Base-by-base conservation (phyloP, 371 early-diverging fungal species). In the Pancytospora epiphaga region DNA sequence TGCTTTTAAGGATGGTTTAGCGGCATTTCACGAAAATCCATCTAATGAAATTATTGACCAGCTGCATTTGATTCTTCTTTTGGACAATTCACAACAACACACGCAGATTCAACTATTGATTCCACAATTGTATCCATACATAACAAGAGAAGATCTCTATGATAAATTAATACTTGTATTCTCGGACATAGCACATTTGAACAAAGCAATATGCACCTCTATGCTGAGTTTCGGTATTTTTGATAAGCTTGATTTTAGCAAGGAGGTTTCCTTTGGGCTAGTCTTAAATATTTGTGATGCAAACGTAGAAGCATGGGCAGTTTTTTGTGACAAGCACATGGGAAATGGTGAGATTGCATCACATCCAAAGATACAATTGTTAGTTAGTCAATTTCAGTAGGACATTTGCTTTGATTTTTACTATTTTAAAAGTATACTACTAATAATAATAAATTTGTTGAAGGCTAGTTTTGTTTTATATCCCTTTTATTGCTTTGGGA, bases 101-200 rank as follows among this genome's bases (percentile, higher is more conserved):
- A 57, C 3, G 15, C n/a, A 22, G 19, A 61, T 69, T 3, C 18
- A 38, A 4, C 27, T 30, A 3, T 4, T 69, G 29, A 29, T 62
- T 6, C 50, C 22, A 29, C 38, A 69, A 50, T 18, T 69, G 9
- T 3, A 58, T 49, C 66, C 36, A 52, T 69, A 32, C 40, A 3
- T 69, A 15, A 36, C n/a, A 49, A 6, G 51, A 9, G 9, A 1
- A 30, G 40, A 58, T 22, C 57, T 62, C 30, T 69, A 69, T 30
- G 52, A 49, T n/a, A 25, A 47, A 36, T 3, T 69, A 2, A 12
- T 6, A 6, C 9, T 62, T 2, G 19, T 69, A 9, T 43, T 69
- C 27, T 4, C 22, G 18, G 61, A 63, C 29, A 49, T 60, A 15
- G 3, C 61, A n/a, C 69, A 69, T 57, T 62, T 58, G n/a, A 69